phyloP scores from a whole-genome alignment of 108 stramenopile genomes.

The Nitzschia inconspicua region DNA sequence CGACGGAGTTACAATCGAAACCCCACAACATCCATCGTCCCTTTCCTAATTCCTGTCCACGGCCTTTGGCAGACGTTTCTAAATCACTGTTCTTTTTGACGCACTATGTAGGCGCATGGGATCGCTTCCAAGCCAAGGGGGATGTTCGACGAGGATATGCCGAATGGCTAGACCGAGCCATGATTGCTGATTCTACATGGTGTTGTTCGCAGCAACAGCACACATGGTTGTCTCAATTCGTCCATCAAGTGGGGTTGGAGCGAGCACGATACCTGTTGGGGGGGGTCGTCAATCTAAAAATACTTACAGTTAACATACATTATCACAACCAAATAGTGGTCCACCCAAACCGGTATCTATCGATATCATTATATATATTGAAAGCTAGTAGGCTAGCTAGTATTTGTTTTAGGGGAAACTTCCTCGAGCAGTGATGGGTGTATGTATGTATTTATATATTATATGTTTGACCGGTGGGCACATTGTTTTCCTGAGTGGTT shows the following conservation, averaged over 20 bases:
- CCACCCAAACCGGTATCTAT: no score
- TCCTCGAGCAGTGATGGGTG: no score
- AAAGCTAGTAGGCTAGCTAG: no score
- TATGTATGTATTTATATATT: no score
- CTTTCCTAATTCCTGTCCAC: slow-evolving; percentile 21
- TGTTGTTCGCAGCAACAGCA: slow-evolving; percentile 10
- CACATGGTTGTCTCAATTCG: slow-evolving; percentile 25
- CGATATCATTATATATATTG: no score
- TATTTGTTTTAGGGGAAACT: no score
- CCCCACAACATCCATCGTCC: slow-evolving; percentile 40
- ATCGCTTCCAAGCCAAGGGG: slow-evolving; percentile 19
- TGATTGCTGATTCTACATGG: slow-evolving; percentile 5
- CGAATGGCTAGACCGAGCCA: slow-evolving; percentile 27
- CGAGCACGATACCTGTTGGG: slow-evolving; percentile 15
- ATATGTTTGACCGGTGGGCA: no score
- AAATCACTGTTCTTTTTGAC: slow-evolving; percentile 16
- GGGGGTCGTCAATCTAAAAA: background rate
- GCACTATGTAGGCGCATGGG: slow-evolving; percentile 44
- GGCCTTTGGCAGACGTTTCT: background rate
- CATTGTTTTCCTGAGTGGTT: no score
- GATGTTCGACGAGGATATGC: slow-evolving; percentile 19
- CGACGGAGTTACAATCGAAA: background rate
- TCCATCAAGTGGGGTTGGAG: slow-evolving; percentile 8
- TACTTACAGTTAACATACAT: no score
- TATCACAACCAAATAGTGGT: no score